phyloP scores from a whole-genome alignment of 352 stramenopile species.

The Phytophthora sansomeana region DNA sequence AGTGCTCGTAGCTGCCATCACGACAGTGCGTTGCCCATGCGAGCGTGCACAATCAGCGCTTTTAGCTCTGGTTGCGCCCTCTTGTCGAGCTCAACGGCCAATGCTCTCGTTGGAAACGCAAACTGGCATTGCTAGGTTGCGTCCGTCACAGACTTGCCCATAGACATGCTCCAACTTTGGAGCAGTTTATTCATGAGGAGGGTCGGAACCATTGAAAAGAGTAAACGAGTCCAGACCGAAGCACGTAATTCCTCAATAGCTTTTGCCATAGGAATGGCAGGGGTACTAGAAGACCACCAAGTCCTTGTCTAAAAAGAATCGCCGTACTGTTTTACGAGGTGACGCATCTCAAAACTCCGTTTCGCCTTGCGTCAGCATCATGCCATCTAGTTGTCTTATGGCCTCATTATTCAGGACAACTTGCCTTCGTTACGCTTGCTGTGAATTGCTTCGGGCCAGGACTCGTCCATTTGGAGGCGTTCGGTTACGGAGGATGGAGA shows the following conservation, averaged over 20 bases:
- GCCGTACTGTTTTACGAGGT: neutral
- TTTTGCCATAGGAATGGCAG: too few relatives aligned
- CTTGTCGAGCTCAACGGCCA: conserved; percentile 17
- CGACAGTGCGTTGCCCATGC: neutral
- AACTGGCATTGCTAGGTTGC: too few relatives aligned
- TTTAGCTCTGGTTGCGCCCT: conserved; percentile 14
- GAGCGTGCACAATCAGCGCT: neutral
- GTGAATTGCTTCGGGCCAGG: neutral
- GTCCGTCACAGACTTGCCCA: neutral
- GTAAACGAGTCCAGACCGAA: too few relatives aligned
- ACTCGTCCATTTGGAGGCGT: neutral
- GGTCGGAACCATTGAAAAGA: too few relatives aligned
- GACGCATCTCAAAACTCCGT: conserved; percentile 1
- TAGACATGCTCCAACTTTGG: too few relatives aligned
- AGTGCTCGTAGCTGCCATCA: neutral
- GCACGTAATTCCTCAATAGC: too few relatives aligned
- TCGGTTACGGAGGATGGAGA: too few relatives aligned
- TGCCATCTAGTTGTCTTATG: conserved; percentile 6
- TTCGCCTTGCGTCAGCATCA: conserved; percentile 7
- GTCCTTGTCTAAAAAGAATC: neutral
- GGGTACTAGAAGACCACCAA: neutral
- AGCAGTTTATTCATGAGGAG: too few relatives aligned
- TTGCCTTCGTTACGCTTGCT: neutral
- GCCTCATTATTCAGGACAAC: conserved; percentile 1
- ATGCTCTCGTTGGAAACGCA: conserved; percentile 13